A percentile compares a stretch with the other conserved stretches of the same genome.
Conservation (phyloP, 1,284 basidiomycete genomes). For the Ustilago shanxiensis region DNA sequence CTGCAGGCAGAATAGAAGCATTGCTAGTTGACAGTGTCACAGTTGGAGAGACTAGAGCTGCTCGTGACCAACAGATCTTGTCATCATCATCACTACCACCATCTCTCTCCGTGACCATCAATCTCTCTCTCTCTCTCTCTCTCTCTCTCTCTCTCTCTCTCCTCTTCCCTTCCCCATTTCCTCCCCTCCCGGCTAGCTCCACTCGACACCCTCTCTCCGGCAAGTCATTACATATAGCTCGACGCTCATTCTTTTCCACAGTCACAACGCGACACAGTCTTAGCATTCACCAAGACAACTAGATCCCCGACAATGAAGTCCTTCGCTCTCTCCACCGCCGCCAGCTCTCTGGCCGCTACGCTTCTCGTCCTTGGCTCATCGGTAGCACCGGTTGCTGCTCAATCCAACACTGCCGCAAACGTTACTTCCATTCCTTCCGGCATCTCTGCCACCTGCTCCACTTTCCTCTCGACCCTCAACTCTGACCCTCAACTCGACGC, state of each 20-base stretch:
- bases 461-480: conserved; percentile 57
- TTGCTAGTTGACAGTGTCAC: neutral
- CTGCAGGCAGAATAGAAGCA: no score
- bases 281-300: neutral
- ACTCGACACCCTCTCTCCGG: neutral
- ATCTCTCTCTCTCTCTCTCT: neutral
- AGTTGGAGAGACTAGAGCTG: neutral
- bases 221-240: neutral
- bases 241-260: neutral
- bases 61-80: neutral
- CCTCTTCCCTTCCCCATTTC: conserved; percentile 1
- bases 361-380: conserved; percentile 24
- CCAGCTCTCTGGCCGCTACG: conserved; percentile 34
- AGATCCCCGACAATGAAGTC: conserved; percentile 29
- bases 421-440: conserved; percentile 46
- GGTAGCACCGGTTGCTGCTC: conserved; percentile 45
- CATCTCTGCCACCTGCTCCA: conserved; percentile 38
- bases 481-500: conserved; percentile 45
- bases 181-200: neutral
- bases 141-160: conserved; percentile 3
- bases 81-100: conserved; percentile 19
- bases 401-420: conserved; percentile 23
- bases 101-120: conserved; percentile 7
- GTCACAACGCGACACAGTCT: neutral
- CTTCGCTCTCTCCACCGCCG: conserved; percentile 26